Conservation (phyloP, 1,139 yeast genomes). For the Dujonia santamariae region DNA sequence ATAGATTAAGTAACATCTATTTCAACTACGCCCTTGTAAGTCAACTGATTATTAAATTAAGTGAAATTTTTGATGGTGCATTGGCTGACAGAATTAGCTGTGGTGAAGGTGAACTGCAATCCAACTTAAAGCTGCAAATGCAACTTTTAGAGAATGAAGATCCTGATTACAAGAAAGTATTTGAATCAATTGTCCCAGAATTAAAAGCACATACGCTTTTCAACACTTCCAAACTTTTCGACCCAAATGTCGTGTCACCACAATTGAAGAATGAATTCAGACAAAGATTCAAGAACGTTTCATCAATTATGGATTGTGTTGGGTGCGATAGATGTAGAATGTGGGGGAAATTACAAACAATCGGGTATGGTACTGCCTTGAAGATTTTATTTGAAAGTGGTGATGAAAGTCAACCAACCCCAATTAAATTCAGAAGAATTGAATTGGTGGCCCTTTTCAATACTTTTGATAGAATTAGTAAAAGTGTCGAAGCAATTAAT, state of each 20-base stretch:
- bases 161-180: slow-evolving; percentile 41
- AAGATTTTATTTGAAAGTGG: slow-evolving; percentile 80
- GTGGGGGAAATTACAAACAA: slow-evolving; percentile 97
- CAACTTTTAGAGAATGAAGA: slow-evolving; percentile 47
- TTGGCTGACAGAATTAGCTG: slow-evolving; percentile 24
- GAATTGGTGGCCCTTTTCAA: slow-evolving; percentile 89
- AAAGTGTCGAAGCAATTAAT: slow-evolving; percentile 73
- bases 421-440: slow-evolving; percentile 63
- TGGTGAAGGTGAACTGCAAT: slow-evolving; percentile 19
- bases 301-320: slow-evolving; percentile 95
- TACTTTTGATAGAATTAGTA: slow-evolving; percentile 88
- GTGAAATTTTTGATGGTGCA: slow-evolving; percentile 23
- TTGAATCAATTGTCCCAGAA: slow-evolving; percentile 27
- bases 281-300: slow-evolving; percentile 79
- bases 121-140: slow-evolving; percentile 42
- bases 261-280: slow-evolving; percentile 80
- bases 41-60: slow-evolving; percentile 71
- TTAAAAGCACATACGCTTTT: slow-evolving; percentile 38
- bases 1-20: slow-evolving; percentile 83
- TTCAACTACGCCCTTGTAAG: slow-evolving; percentile 89
- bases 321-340: slow-evolving; percentile 96
- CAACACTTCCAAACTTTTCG: slow-evolving; percentile 44
- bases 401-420: slow-evolving; percentile 38
- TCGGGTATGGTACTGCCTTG: slow-evolving; percentile 95
- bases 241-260: slow-evolving; percentile 59